These are phyloP conservation scores for Quercus cerris DNA, from an alignment of 306 rosid species.

Conservation along the genomic window DNA sequence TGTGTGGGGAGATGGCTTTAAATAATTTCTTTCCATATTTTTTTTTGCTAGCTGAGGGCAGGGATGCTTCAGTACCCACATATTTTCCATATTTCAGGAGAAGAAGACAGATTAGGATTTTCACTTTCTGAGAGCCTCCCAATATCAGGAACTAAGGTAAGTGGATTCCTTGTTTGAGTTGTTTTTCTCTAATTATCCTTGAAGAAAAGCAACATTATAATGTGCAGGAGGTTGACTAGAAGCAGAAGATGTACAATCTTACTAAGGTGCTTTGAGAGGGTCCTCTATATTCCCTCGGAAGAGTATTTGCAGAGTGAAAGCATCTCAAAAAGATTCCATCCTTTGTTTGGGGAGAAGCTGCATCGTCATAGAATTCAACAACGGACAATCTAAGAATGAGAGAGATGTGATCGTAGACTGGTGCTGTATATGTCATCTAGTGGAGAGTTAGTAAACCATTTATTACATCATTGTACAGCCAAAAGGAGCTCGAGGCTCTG, in stretches of 20 bases:
- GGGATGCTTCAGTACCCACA: neutral
- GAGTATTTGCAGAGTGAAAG: no score
- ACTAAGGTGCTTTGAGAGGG: neutral
- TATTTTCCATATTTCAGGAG: neutral
- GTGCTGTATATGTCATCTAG: no score
- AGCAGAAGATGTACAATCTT: neutral
- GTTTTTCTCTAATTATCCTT: neutral
- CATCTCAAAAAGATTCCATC: neutral
- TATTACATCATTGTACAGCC: no score
- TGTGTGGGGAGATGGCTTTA: neutral
- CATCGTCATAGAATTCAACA: neutral
- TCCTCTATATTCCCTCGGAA: neutral
- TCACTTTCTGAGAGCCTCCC: neutral
- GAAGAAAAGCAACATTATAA: neutral
- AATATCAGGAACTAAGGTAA: neutral
- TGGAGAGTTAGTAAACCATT: no score
- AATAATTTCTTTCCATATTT: neutral
- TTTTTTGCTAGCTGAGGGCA: neutral
- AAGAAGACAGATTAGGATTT: neutral
- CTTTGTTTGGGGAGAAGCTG: neutral
- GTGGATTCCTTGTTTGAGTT: neutral
- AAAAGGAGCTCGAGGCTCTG: no score
- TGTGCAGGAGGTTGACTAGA: neutral
- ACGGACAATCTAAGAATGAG: neutral
- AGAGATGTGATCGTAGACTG: neutral